These are phyloP conservation scores for Beauveria sp. DNA, from an alignment of 2,329 filamentous ascomycete genomes.

Conservation along the genomic window DNA sequence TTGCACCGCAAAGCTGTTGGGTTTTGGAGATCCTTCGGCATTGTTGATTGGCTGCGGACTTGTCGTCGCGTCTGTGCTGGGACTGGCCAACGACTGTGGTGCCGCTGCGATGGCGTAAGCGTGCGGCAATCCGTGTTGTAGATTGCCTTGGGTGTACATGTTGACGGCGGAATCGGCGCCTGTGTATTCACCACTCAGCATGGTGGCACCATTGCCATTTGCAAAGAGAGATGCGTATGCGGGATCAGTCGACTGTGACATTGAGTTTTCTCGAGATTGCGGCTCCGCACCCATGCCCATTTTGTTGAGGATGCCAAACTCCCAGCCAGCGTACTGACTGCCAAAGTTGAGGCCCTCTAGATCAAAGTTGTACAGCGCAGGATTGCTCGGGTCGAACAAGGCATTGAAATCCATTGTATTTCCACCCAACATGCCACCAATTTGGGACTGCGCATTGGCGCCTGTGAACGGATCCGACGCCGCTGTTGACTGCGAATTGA, in stretches of 20 bases:
- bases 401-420: constrained; percentile 47
- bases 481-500: constrained; percentile 62
- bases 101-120: constrained; percentile 58
- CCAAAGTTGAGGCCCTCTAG: constrained; percentile 82
- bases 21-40: constrained; percentile 46
- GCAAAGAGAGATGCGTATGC: constrained; percentile 41
- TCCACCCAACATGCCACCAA: constrained; percentile 41
- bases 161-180: constrained; percentile 42
- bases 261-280: constrained; percentile 57
- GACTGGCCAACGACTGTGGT: constrained; percentile 54
- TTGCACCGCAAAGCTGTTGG: constrained; percentile 18
- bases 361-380: constrained; percentile 91
- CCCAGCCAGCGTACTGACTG: constrained; percentile 89
- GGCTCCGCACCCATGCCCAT: constrained; percentile 76
- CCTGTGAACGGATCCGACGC: constrained; percentile 65
- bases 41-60: constrained; percentile 49
- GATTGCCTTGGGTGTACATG: constrained; percentile 48
- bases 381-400: constrained; percentile 86
- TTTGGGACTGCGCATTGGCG: constrained; percentile 38
- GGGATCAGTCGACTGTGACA: constrained; percentile 31
- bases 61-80: constrained; percentile 54
- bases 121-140: constrained; percentile 56
- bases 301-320: constrained; percentile 93
- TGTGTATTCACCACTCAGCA: constrained; percentile 45
- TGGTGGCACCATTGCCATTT: constrained; percentile 38